Evolutionary conservation across 1,284 basidiomycete species (phyloP).

Genomic region (Puccinia coronata): DNA sequence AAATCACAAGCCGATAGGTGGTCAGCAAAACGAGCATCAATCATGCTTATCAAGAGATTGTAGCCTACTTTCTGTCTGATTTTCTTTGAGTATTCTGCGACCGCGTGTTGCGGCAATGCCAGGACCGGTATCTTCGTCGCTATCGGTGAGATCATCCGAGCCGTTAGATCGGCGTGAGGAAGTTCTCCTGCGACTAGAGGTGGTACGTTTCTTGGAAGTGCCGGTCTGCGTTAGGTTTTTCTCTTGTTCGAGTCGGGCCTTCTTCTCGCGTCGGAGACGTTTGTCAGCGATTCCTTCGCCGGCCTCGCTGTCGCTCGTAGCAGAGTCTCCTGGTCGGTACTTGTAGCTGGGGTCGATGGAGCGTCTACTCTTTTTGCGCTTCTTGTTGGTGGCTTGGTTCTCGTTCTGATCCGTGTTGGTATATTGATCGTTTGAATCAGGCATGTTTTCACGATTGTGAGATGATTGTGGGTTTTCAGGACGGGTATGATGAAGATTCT

Average conservation of each 20-base stretch:
- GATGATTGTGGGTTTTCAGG: not conserved
- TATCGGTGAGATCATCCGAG: slow-evolving; percentile 41
- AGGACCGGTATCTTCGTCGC: slow-evolving; percentile 36
- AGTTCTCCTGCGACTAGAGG: slow-evolving; percentile 15
- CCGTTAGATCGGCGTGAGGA: not conserved
- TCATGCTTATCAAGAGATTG: too few relatives aligned
- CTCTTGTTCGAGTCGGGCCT: slow-evolving; percentile 29
- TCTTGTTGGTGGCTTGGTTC: slow-evolving; percentile 13
- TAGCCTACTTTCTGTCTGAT: slow-evolving; percentile 26
- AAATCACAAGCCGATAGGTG: not conserved
- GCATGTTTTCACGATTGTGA: slow-evolving; percentile 10
- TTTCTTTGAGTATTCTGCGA: slow-evolving; percentile 22
- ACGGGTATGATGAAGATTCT: not conserved
- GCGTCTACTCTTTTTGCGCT: slow-evolving; percentile 32
- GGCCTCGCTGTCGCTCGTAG: slow-evolving; percentile 41
- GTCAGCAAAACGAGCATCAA: not conserved
- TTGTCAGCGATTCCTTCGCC: slow-evolving; percentile 48
- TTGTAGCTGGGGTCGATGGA: slow-evolving; percentile 45
- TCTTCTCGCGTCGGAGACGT: slow-evolving; percentile 37
- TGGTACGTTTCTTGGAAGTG: not conserved
- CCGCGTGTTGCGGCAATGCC: slow-evolving; percentile 35
- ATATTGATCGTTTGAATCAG: not conserved
- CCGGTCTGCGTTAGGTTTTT: not conserved
- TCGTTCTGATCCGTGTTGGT: slow-evolving; percentile 10
- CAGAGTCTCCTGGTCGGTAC: slow-evolving; percentile 42